These are phyloP conservation scores for Fusarium praegraminearum DNA, from an alignment of 2,329 filamentous ascomycete species.

Conservation along the genomic window DNA sequence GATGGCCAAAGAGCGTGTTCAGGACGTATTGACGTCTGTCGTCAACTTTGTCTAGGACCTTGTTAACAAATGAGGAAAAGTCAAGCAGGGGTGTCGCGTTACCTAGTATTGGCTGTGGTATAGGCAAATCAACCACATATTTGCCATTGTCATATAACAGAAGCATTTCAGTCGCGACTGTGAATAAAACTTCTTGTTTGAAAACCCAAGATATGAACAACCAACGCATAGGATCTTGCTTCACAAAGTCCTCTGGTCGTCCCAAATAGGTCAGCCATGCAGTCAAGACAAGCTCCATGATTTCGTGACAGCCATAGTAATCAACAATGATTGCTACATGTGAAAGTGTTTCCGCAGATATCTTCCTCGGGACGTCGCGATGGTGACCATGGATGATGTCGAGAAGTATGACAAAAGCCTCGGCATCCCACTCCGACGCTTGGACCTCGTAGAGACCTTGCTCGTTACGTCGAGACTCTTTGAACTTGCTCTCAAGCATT, in stretches of 20 bases:
- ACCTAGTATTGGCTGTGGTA: conserved; percentile 32
- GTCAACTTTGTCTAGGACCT: conserved; percentile 7
- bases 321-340: conserved; percentile 49
- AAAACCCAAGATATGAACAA: conserved; percentile 30
- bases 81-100: background rate
- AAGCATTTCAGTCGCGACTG: conserved; percentile 4
- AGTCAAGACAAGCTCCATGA: conserved; percentile 32
- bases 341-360: conserved; percentile 43
- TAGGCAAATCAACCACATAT: conserved; percentile 15
- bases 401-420: conserved; percentile 48
- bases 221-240: conserved; percentile 16
- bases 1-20: conserved; percentile 14
- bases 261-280: conserved; percentile 22
- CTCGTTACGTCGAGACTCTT: conserved; percentile 7
- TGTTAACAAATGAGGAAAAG: background rate
- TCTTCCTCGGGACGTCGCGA: conserved; percentile 32
- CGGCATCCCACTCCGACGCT: conserved; percentile 45
- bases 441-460: conserved; percentile 21
- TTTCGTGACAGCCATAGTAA: conserved; percentile 49
- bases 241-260: conserved; percentile 1
- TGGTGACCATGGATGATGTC: conserved; percentile 48
- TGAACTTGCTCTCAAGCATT: conserved; percentile 30
- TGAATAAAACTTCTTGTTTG: conserved; percentile 6
- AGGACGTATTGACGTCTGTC: conserved; percentile 21
- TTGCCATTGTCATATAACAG: conserved; percentile 14